Conservation (phyloP, 805 yeast species). For the Barnettozyma pratensis region DNA sequence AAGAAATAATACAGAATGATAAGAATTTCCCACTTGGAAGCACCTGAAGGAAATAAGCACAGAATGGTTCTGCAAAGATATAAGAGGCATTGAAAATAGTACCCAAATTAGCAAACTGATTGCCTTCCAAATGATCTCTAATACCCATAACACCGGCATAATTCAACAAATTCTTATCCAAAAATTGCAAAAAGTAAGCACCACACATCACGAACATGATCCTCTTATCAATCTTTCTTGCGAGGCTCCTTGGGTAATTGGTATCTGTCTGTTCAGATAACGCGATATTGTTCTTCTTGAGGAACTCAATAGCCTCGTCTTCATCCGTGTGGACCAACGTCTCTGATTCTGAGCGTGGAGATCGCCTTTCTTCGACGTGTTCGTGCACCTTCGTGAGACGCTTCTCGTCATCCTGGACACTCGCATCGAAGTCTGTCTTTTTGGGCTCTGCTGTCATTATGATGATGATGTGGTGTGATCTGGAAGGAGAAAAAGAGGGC, state of each 20-base stretch:
- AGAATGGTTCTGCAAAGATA: constrained; percentile 49
- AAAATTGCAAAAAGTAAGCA: constrained; percentile 50
- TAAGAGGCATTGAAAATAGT: constrained; percentile 51
- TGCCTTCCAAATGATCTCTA: constrained; percentile 39
- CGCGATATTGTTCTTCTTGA: constrained; percentile 11
- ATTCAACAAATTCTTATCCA: constrained; percentile 54
- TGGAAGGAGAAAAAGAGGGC: no score
- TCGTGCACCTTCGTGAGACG: no score
- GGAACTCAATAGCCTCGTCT: constrained; percentile 23
- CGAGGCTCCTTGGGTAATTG: constrained; percentile 17
- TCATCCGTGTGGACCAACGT: not conserved
- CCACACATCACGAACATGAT: constrained; percentile 46
- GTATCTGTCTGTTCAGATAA: not conserved
- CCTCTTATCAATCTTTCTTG: constrained; percentile 40
- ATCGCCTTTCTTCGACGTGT: no score
- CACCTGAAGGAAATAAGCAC: constrained; percentile 42
- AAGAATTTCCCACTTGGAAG: constrained; percentile 50
- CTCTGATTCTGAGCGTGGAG: no score
- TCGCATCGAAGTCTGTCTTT: no score
- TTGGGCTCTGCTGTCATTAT: no score
- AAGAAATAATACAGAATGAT: constrained; percentile 39
- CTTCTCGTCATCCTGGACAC: no score
- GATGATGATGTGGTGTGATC: no score
- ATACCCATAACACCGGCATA: constrained; percentile 66
- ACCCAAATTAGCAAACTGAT: constrained; percentile 47